Evolutionary conservation across 176 grass and related monocot species (phyloP), one percentile per base, ranked within the genome.

Genomic region (Poa pratensis): DNA sequence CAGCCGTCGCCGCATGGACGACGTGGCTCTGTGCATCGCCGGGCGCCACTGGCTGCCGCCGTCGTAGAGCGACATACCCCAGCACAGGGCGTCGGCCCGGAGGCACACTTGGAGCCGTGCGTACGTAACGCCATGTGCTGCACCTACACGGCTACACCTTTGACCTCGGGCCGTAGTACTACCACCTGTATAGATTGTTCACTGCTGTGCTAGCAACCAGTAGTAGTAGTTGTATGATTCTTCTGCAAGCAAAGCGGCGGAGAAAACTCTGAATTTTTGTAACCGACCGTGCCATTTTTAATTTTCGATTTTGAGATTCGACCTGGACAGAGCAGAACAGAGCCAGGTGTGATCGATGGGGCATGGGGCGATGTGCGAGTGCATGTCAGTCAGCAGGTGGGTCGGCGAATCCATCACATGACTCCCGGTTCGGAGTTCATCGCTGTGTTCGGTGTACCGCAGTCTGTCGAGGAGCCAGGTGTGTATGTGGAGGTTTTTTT

Each of bases 1-100:
- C 75, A 0, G 84, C 48, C 0, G 61, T 65, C 77, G 52, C 59
- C 58, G 75, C 53, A 6, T 4, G 58, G 39, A 23, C 81, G 28
- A 19, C 76, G 76, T 87, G 89, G 80, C 74, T 83, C 55, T 65
- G 45, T 65, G 45, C 73, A 54, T 15, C 57, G 37, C 74, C 26
- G 18, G 40, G 7, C 40, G 40, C 40, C 84, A 37, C 12, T 51
- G 74, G 46, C 57, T 48, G 58, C 58, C 5, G 26, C 20, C 49
- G 46, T 75, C 73, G 15, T 65, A 65, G 30, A 2, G 50, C n/a
- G 12, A 23, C 30, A 2, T 30, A 30, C 11, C 27, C 12, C 60
- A 26, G 60, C 60, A 64, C 13, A 24, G n/a, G 23, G 13, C 46
- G 3, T 12, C 45, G 48, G 2, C 48, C 0, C 13, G 48, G 48